Conservation (phyloP, 139 green algal species). For the Pleodorina starrii region DNA sequence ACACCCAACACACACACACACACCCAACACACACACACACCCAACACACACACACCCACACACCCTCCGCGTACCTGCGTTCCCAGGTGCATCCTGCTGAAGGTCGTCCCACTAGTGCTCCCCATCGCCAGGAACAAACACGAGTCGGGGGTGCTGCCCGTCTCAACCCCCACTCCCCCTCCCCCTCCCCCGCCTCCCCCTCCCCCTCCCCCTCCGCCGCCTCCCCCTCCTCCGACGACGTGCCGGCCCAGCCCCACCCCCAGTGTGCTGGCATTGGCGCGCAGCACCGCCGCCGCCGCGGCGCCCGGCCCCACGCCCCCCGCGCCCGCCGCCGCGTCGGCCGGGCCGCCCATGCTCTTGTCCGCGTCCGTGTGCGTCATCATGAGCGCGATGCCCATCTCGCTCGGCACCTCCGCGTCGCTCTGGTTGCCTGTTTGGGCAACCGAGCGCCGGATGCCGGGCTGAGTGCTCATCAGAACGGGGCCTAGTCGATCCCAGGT, state of each 20-base stretch:
- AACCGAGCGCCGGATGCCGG: background rate
- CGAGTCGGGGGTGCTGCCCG: background rate
- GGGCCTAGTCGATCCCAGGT: conserved; percentile 12
- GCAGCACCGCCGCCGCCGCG: background rate
- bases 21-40: no score
- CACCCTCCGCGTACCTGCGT: background rate
- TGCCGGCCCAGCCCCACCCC: no score
- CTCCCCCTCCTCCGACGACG: background rate
- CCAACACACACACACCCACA: no score
- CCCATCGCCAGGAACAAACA: conserved; percentile 3
- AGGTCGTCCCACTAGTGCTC: conserved; percentile 6
- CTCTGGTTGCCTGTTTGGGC: background rate
- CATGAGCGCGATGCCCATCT: background rate
- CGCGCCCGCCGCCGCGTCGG: background rate
- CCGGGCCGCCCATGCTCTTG: background rate
- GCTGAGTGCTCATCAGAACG: conserved; percentile 1
- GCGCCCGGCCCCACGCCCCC: background rate
- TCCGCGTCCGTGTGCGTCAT: background rate
- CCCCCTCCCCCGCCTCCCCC: background rate
- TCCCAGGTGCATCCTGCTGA: background rate
- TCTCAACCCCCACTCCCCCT: no score
- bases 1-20: no score
- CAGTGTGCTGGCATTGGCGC: background rate
- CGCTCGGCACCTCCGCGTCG: conserved; percentile 1
- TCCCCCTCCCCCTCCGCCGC: background rate